Conservation (phyloP, 306 rosid genomes). For the Dryas alaskensis region DNA sequence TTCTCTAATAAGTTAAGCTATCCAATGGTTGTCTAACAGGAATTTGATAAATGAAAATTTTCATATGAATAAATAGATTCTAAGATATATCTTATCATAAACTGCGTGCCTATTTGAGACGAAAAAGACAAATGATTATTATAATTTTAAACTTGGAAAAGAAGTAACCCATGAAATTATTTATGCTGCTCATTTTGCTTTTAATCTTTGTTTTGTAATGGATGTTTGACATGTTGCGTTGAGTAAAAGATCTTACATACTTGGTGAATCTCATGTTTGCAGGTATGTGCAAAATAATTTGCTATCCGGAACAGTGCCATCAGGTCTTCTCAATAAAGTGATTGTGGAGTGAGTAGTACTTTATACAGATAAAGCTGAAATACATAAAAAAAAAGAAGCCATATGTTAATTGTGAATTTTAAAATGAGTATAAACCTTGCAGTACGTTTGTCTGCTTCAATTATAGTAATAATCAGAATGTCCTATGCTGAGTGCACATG, state of each 20-base stretch:
- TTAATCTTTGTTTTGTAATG: conserved; percentile 15
- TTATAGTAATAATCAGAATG: background rate
- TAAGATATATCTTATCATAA: background rate
- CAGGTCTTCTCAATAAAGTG: conserved; percentile 54
- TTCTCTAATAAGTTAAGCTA: background rate
- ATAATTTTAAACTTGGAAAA: background rate
- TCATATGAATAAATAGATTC: background rate
- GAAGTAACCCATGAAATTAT: background rate
- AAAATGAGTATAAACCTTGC: background rate
- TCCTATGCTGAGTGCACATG: background rate
- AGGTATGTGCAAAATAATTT: conserved; percentile 82
- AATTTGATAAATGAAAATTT: background rate
- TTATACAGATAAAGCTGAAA: conserved; percentile 1
- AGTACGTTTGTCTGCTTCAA: background rate
- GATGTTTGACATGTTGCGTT: background rate
- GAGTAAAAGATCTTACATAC: conserved; percentile 1
- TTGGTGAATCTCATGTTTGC: conserved; percentile 36
- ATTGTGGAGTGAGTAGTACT: conserved; percentile 56
- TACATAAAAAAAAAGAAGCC: background rate
- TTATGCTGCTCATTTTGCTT: background rate
- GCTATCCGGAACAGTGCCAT: conserved; percentile 77
- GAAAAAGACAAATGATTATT: background rate
- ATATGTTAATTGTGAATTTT: background rate
- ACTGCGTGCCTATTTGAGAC: background rate
- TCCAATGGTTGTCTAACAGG: background rate